Conservation (phyloP, 2,329 filamentous ascomycete species). For the Trichoderma arundinaceum region DNA sequence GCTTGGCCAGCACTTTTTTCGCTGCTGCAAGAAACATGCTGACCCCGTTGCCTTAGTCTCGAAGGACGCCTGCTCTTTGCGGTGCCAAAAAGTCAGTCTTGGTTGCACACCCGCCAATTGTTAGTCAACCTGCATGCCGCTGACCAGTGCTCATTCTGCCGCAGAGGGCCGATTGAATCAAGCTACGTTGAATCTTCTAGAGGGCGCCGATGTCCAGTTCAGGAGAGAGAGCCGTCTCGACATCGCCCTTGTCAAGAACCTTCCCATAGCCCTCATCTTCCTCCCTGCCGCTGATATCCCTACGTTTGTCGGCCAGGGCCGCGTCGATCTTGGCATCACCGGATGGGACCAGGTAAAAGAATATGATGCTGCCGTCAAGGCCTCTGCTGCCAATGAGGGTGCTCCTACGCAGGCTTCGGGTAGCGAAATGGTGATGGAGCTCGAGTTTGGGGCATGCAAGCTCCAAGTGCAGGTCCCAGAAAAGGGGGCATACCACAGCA, state of each 20-base stretch:
- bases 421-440: constrained; percentile 86
- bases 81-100: constrained; percentile 79
- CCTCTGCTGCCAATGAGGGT: constrained; percentile 53
- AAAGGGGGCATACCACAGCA: constrained; percentile 72
- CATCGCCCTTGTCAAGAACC: constrained; percentile 97
- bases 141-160: constrained; percentile 34
- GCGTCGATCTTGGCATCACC: constrained; percentile 92
- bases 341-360: constrained; percentile 91
- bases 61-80: constrained; percentile 94
- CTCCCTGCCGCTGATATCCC: constrained; percentile 97
- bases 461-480: constrained; percentile 96
- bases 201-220: constrained; percentile 96
- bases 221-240: constrained; percentile 92
- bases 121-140: neutral
- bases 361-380: constrained; percentile 71
- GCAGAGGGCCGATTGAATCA: constrained; percentile 91
- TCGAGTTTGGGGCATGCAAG: constrained; percentile 89
- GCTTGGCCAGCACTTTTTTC: neutral
- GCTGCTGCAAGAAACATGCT: too few species aligned
- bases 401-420: constrained; percentile 59
- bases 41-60: constrained; percentile 60
- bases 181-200: constrained; percentile 84
- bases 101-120: neutral
- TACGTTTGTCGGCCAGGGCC: constrained; percentile 93
- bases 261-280: constrained; percentile 93